These are phyloP conservation scores for Gymnopilus dilepis DNA, from an alignment of 768 basidiomycete species.

Conservation along the genomic window DNA sequence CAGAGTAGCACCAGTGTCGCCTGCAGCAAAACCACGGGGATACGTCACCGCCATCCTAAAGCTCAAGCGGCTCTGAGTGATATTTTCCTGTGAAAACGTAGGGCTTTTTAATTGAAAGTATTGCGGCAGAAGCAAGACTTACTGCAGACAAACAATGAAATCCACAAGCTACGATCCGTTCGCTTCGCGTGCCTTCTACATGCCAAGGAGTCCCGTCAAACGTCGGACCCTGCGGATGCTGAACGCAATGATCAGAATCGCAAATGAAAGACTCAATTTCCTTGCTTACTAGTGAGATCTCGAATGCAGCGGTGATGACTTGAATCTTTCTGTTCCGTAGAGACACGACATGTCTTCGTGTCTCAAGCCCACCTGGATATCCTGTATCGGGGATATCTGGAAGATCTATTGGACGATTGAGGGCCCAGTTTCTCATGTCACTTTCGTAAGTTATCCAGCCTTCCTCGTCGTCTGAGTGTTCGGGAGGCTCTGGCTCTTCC, in stretches of 20 bases:
- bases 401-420: conserved; percentile 47
- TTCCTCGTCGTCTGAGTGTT: conserved; percentile 54
- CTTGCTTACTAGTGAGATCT: conserved; percentile 46
- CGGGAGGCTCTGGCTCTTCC: conserved; percentile 55
- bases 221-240: conserved; percentile 36
- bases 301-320: conserved; percentile 46
- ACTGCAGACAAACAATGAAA: conserved; percentile 48
- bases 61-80: conserved; percentile 38
- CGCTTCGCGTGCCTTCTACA: conserved; percentile 58
- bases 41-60: conserved; percentile 60
- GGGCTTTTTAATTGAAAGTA: conserved; percentile 3
- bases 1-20: conserved; percentile 50
- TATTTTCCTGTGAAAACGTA: conserved; percentile 50
- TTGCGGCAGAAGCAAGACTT: conserved; percentile 20
- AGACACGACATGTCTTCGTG: conserved; percentile 41
- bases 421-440: conserved; percentile 47
- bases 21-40: conserved; percentile 47
- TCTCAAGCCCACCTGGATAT: conserved; percentile 53
- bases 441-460: conserved; percentile 49
- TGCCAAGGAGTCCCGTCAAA: conserved; percentile 49
- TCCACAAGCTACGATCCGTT: conserved; percentile 53
- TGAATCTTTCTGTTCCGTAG: conserved; percentile 46
- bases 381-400: conserved; percentile 49
- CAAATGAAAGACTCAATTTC: not conserved
- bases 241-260: not conserved